These are phyloP conservation scores for Suhomyces xylopsoci DNA, from an alignment of 805 yeast genomes.

Conservation along the genomic window DNA sequence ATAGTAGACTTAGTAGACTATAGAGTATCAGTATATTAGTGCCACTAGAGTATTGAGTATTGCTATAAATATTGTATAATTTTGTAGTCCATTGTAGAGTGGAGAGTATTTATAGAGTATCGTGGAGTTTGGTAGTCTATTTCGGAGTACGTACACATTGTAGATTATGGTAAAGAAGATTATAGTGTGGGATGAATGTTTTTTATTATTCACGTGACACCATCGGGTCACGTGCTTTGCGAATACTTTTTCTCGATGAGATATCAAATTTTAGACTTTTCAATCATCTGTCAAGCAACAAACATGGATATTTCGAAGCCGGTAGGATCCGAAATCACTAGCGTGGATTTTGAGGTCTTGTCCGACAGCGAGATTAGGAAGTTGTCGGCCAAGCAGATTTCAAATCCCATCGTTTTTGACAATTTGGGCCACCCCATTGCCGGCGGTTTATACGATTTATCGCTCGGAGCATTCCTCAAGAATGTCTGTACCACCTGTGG, in stretches of 20 bases:
- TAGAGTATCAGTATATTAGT: no score
- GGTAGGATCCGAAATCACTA: slow-evolving; percentile 87
- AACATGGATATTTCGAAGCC: slow-evolving; percentile 95
- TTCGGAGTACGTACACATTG: no score
- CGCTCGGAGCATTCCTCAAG: slow-evolving; percentile 90
- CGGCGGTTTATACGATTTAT: slow-evolving; percentile 90
- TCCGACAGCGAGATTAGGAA: slow-evolving; percentile 78
- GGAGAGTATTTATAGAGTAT: no score
- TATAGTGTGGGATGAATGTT: no score
- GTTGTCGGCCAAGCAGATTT: slow-evolving; percentile 91
- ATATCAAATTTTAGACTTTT: not conserved
- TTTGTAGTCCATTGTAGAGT: no score
- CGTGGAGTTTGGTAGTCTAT: no score
- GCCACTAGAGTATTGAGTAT: no score
- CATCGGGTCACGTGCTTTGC: not conserved
- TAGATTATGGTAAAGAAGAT: no score
- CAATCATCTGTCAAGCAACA: slow-evolving; percentile 4
- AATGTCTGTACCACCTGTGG: slow-evolving; percentile 96
- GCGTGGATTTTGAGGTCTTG: slow-evolving; percentile 89
- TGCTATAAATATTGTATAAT: no score
- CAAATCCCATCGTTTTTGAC: slow-evolving; percentile 94
- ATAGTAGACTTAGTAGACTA: no score
- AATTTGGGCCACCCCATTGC: slow-evolving; percentile 92
- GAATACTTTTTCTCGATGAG: slow-evolving; percentile 4
- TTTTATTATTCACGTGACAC: not conserved